A percentile compares a stretch with the other conserved stretches of the same genome.
phyloP scores from a whole-genome alignment of 805 yeast species.

The Zygoascus biomembranicola region DNA sequence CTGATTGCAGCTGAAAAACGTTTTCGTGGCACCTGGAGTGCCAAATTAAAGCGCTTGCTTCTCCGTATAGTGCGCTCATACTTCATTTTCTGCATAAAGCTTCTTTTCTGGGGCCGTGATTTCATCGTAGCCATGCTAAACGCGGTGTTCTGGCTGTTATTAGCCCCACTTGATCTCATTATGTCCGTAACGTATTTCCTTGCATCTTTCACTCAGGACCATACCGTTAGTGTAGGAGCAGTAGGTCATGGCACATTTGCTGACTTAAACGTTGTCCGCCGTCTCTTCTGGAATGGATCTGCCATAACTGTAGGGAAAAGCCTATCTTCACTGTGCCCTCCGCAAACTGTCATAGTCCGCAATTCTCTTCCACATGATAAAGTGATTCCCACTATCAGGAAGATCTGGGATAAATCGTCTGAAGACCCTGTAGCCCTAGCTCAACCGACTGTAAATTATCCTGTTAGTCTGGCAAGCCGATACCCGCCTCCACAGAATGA shows the following conservation, averaged over 20 bases:
- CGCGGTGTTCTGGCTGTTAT: conserved; percentile 4
- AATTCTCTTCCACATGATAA: neutral
- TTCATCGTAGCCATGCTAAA: conserved; percentile 3
- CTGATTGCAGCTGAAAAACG: conserved; percentile 12
- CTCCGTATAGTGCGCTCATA: neutral
- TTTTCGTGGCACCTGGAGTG: conserved; percentile 10
- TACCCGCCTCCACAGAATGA: too few species aligned
- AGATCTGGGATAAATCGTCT: neutral
- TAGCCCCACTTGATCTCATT: conserved; percentile 14
- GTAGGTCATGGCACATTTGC: neutral
- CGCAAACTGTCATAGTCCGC: conserved; percentile 6
- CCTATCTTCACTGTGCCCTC: conserved; percentile 7
- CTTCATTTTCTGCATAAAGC: conserved; percentile 6
- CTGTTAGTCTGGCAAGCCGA: too few species aligned
- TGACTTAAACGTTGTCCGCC: conserved; percentile 12
- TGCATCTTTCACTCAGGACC: neutral
- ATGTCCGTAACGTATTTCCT: conserved; percentile 6
- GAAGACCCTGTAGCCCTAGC: too few species aligned
- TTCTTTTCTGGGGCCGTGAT: conserved; percentile 13
- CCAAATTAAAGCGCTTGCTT: neutral
- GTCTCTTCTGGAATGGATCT: conserved; percentile 16
- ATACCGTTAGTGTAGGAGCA: neutral
- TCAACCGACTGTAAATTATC: too few species aligned
- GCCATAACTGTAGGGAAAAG: conserved; percentile 5
- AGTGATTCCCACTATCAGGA: neutral